Conservation (phyloP, 148 eudicot species). For the Amaranthus palmeri region DNA sequence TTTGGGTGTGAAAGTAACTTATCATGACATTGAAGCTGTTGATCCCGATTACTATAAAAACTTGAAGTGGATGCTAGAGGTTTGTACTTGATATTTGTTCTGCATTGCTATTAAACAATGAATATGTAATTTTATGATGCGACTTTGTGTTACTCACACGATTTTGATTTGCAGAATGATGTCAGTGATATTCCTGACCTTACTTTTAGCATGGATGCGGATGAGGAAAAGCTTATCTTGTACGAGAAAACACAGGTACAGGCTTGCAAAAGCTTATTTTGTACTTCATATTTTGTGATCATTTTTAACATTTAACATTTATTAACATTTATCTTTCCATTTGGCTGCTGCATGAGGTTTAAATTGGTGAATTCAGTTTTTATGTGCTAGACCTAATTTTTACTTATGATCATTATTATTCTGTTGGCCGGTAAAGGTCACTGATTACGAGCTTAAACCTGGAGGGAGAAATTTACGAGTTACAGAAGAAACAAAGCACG, state of each 20-base stretch:
- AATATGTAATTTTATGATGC: neutral
- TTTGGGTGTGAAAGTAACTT: constrained; percentile 94
- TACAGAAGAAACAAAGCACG: constrained; percentile 96
- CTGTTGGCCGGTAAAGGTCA: constrained; percentile 51
- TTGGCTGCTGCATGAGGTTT: neutral
- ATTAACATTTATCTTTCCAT: neutral
- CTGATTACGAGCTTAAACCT: constrained; percentile 95
- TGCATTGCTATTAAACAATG: neutral
- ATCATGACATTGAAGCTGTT: constrained; percentile 98
- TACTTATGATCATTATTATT: neutral
- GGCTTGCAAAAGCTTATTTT: neutral
- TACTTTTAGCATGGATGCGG: constrained; percentile 98
- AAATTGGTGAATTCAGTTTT: neutral
- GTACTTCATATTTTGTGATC: neutral
- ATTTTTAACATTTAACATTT: neutral
- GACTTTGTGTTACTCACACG: neutral
- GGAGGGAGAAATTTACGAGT: constrained; percentile 96
- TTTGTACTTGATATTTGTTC: constrained; percentile 27
- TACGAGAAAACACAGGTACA: constrained; percentile 93
- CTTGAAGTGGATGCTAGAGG: constrained; percentile 99
- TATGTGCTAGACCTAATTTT: neutral
- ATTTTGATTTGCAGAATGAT: constrained; percentile 63
- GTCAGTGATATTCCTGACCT: constrained; percentile 89
- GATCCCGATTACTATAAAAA: constrained; percentile 99
- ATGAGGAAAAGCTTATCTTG: constrained; percentile 92